These are phyloP conservation scores for Globisporangium lucens DNA, from an alignment of 352 stramenopile genomes.

Conservation along the genomic window DNA sequence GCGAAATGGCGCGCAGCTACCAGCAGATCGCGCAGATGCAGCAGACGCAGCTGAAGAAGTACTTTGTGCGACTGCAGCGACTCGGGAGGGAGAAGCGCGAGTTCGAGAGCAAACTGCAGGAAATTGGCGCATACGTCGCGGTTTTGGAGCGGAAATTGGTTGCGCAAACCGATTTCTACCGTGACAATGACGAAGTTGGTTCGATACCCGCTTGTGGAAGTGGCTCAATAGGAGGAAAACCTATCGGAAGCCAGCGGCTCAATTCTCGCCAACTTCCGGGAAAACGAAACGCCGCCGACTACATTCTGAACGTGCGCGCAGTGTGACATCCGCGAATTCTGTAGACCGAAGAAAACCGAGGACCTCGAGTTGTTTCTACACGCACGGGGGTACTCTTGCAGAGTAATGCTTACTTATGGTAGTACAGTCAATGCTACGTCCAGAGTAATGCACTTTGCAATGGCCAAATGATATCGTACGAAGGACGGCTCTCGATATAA, in stretches of 20 bases:
- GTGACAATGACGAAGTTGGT: not conserved
- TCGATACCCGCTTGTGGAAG: too few species aligned
- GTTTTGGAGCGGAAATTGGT: slow-evolving; percentile 37
- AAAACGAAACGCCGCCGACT: not conserved
- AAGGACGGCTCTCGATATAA: not conserved
- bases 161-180: not conserved
- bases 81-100: slow-evolving; percentile 25
- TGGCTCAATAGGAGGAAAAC: too few species aligned
- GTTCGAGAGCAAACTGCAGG: slow-evolving; percentile 20
- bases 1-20: slow-evolving; percentile 21
- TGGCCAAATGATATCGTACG: too few species aligned
- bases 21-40: slow-evolving; percentile 28
- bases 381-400: too few species aligned
- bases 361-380: not conserved
- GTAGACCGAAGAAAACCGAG: too few species aligned
- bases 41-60: slow-evolving; percentile 40
- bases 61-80: slow-evolving; percentile 25
- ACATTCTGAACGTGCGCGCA: slow-evolving; percentile 8
- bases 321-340: not conserved
- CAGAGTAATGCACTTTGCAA: too few species aligned
- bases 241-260: not conserved
- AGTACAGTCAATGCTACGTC: too few species aligned
- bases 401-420: too few species aligned
- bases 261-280: not conserved
- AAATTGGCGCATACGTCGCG: slow-evolving; percentile 22